Evolutionary conservation across 176 grass and related monocot species (phyloP).

Genomic region (Rhynchospora tenuis): DNA sequence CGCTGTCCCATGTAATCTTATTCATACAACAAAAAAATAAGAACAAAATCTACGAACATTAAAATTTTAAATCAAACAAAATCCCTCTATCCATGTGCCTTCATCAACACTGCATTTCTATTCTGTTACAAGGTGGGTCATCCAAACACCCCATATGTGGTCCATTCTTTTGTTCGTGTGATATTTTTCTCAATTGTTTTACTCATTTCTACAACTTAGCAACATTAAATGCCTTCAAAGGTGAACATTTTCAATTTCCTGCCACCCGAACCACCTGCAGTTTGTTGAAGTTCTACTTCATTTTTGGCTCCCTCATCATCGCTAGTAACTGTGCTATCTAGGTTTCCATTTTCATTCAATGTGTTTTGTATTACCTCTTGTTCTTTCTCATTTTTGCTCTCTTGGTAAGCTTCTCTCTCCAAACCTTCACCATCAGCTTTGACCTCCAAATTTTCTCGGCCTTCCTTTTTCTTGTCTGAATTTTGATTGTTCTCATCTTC

Average conservation of each 20-base stretch:
- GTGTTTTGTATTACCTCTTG: constrained; percentile 37
- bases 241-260: constrained; percentile 27
- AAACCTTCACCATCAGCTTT: constrained; percentile 30
- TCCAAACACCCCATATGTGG: background rate
- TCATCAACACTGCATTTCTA: constrained; percentile 12
- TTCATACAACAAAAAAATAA: background rate
- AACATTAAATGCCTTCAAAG: constrained; percentile 4
- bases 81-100: constrained; percentile 8
- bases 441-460: constrained; percentile 35
- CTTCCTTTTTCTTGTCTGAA: constrained; percentile 38
- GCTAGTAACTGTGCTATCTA: constrained; percentile 9
- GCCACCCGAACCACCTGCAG: background rate
- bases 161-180: background rate
- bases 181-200: constrained; percentile 19
- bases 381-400: constrained; percentile 20
- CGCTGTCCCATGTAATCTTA: constrained; percentile 14
- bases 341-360: constrained; percentile 35
- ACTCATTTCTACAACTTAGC: background rate
- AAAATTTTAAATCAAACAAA: constrained; percentile 25
- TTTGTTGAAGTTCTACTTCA: constrained; percentile 16
- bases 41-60: constrained; percentile 19
- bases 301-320: background rate
- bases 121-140: background rate
- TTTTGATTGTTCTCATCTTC: constrained; percentile 37
- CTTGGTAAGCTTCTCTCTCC: constrained; percentile 22